A percentile compares a stretch with the other conserved stretches of the same genome.
phyloP scores from a whole-genome alignment of 2,329 filamentous ascomycete species.

The Botryotinia narcissicola region DNA sequence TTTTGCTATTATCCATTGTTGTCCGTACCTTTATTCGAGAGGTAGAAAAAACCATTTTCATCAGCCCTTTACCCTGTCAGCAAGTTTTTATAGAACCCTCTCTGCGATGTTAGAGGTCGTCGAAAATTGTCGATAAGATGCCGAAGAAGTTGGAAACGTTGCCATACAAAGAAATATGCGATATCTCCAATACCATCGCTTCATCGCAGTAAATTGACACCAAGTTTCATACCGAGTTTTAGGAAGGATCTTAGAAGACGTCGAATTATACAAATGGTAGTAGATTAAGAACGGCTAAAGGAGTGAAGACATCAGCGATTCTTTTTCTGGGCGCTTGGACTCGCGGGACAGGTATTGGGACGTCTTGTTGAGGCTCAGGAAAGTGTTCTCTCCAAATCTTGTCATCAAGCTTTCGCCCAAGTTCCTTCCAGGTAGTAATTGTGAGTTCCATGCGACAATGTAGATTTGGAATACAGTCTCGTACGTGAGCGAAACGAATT shows the following conservation, averaged over 20 bases:
- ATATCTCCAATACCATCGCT: not conserved
- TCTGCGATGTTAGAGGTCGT: not conserved
- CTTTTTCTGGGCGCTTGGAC: not conserved
- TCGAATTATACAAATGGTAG: not conserved
- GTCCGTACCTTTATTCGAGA: not conserved
- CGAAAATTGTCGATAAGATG: not conserved
- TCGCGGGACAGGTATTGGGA: not conserved
- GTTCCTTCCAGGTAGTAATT: not conserved
- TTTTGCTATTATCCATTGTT: not conserved
- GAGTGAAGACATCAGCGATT: not conserved
- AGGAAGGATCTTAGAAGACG: not conserved
- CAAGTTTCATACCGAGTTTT: not conserved
- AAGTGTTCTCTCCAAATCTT: not conserved
- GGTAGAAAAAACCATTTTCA: not conserved
- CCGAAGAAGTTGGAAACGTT: not conserved
- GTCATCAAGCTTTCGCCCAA: not conserved
- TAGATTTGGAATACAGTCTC: not conserved
- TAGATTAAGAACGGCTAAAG: not conserved
- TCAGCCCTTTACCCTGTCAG: not conserved
- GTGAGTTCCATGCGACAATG: not conserved
- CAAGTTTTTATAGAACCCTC: not conserved
- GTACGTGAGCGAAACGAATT: not conserved
- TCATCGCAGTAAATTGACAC: not conserved
- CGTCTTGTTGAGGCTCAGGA: not conserved
- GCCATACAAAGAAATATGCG: not conserved